Evolutionary conservation across 2,329 filamentous ascomycete genomes (phyloP).

Genomic region (Drechslerella coelobrocha): DNA sequence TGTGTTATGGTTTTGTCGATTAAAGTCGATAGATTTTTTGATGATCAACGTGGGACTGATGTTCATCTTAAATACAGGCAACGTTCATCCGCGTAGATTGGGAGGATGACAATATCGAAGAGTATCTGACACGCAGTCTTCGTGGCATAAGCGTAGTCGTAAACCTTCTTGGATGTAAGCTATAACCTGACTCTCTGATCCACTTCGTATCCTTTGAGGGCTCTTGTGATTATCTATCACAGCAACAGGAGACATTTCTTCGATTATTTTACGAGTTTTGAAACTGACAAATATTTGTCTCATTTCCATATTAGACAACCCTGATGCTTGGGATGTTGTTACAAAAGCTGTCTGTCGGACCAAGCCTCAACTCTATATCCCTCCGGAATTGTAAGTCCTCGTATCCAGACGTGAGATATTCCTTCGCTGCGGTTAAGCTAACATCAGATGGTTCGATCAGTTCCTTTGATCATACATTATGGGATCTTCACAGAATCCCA

Average conservation of each 20-base stretch:
- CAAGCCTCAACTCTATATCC: constrained; percentile 48
- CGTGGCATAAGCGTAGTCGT: constrained; percentile 44
- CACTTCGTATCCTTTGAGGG: constrained; percentile 15
- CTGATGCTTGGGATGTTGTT: constrained; percentile 39
- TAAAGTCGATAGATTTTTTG: too few species aligned
- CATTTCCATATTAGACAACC: constrained; percentile 21
- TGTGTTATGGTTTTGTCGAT: neutral
- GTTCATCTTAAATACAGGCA: constrained; percentile 34
- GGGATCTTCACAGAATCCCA: constrained; percentile 43
- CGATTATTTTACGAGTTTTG: neutral
- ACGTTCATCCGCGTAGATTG: constrained; percentile 42
- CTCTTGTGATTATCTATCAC: neutral
- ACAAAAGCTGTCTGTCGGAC: constrained; percentile 43
- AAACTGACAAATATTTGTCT: constrained; percentile 37
- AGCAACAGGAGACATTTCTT: neutral
- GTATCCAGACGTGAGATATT: neutral
- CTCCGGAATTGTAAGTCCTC: constrained; percentile 48
- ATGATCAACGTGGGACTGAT: constrained; percentile 12
- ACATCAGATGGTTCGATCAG: constrained; percentile 9
- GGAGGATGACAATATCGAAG: constrained; percentile 47
- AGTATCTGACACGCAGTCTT: constrained; percentile 36
- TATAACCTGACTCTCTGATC: constrained; percentile 9
- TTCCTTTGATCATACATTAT: constrained; percentile 48
- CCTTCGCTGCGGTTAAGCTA: constrained; percentile 20
- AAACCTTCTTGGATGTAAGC: constrained; percentile 48